Conservation (phyloP, 2,329 filamentous ascomycete genomes). For the Phaeosphaeriaceae sp. region DNA sequence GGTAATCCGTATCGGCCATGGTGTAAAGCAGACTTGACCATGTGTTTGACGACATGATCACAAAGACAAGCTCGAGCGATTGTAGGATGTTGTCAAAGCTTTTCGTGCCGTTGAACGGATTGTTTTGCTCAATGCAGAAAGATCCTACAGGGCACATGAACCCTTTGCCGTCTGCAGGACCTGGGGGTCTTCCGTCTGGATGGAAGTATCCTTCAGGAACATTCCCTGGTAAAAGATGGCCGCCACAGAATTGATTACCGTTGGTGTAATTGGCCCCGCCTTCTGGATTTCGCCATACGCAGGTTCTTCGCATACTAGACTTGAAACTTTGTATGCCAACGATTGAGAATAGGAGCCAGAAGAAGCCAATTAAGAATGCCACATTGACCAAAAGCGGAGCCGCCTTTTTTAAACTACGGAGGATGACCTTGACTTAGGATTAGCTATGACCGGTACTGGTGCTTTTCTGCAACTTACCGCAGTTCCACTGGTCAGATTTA, state of each 20-base stretch:
- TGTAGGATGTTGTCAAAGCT: slow-evolving; percentile 95
- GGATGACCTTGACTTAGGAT: slow-evolving; percentile 71
- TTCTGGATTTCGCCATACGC: slow-evolving; percentile 60
- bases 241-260: slow-evolving; percentile 80
- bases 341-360: slow-evolving; percentile 97
- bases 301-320: slow-evolving; percentile 57
- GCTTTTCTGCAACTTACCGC: slow-evolving; percentile 63
- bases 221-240: slow-evolving; percentile 65
- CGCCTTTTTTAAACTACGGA: slow-evolving; percentile 93
- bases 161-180: slow-evolving; percentile 68
- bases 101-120: slow-evolving; percentile 83
- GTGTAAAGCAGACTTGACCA: slow-evolving; percentile 95
- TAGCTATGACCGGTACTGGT: not conserved
- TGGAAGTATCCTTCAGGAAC: slow-evolving; percentile 68
- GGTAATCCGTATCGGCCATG: slow-evolving; percentile 88
- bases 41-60: slow-evolving; percentile 98
- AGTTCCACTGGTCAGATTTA: slow-evolving; percentile 91
- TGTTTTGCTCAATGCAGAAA: slow-evolving; percentile 77
- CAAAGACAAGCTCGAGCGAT: slow-evolving; percentile 92
- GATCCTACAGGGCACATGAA: slow-evolving; percentile 87
- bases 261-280: slow-evolving; percentile 60
- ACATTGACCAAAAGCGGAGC: slow-evolving; percentile 91
- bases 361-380: slow-evolving; percentile 92
- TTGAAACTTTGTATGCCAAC: slow-evolving; percentile 94
- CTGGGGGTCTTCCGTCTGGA: slow-evolving; percentile 46